Evolutionary conservation across 305 asterid genomes (phyloP).

Genomic region (Solanum aculeatissimum): DNA sequence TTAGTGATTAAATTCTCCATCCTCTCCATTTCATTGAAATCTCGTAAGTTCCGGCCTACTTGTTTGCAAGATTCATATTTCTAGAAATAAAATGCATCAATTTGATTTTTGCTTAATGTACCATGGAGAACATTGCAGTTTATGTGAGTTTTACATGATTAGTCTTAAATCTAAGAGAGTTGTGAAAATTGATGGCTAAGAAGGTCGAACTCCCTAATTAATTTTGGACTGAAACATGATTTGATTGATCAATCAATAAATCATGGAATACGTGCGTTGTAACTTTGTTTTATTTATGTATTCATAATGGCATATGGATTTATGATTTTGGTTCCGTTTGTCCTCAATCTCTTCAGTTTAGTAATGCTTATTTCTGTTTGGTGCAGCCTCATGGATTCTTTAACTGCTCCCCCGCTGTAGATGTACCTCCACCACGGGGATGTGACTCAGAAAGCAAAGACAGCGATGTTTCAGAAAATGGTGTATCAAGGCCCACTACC

Average conservation of each 20-base stretch:
- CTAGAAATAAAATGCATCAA: background rate
- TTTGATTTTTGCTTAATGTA: background rate
- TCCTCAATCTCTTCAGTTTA: background rate
- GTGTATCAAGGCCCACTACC: conserved; percentile 31
- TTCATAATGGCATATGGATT: background rate
- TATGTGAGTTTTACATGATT: background rate
- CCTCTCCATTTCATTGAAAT: background rate
- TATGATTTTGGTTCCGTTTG: background rate
- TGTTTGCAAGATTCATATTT: background rate
- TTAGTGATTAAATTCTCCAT: background rate
- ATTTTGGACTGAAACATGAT: background rate
- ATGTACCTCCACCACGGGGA: conserved; percentile 74
- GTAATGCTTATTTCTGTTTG: background rate
- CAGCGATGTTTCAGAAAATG: conserved; percentile 51
- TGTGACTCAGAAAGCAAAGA: conserved; percentile 64
- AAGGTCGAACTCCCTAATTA: background rate
- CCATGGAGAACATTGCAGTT: background rate
- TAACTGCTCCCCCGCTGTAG: conserved; percentile 93
- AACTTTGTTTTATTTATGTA: background rate
- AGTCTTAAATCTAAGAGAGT: background rate
- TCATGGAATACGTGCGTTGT: background rate
- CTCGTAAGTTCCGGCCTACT: background rate
- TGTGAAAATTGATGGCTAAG: background rate
- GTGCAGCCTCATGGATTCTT: conserved; percentile 96
- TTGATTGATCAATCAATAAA: background rate